Evolutionary conservation across 768 basidiomycete genomes (phyloP), one percentile per base, ranked within the genome.

Genomic region (Suillus occidentalis): DNA sequence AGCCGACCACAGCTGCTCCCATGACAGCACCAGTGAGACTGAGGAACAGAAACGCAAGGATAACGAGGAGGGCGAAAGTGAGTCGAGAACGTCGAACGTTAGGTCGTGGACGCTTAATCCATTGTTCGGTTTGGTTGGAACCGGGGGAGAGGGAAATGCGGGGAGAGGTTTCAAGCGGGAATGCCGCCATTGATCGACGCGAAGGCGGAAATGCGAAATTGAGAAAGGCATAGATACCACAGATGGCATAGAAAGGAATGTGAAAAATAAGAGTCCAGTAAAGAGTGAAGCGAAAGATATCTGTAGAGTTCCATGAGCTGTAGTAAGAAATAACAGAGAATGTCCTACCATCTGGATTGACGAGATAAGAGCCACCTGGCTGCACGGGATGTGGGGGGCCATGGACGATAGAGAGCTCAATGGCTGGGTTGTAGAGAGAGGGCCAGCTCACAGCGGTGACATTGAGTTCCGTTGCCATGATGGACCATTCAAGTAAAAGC

Each of bases 191-290:
- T 4, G 60, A 64, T 4, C 34, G 67, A 43, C 71, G 71, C 2
- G 69, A 65, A 1, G 81, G 78, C 2, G 80, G 79, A 63, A 79
- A 78, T 4, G 76, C 65, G 40, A 83, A 72, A 58, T 83, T 83
- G 60, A 79, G 64, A 67, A 81, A 81, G 1, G 81, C 81, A 60
- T 81, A 82, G 2, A 66, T 59, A 7, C 82, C 81, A 63, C 78
- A 77, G 40, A 81, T 42, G 37, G 78, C 65, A 63, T 77, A 83
- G 49, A 78, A 70, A 0, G 83, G 82, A n/a, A 73, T 72, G 69
- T 83, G 78, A 67, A 83, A 79, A 34, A 83, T 72, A n/a, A 83
- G 63, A 1, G 80, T 81, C 82, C 82, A 83, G 67, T 82, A 83
- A 13, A 84, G 74, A 12, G 81, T 83, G 72, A 83, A 83, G 14